Evolutionary conservation across 805 yeast species (phyloP), one percentile per base, ranked within the genome.

Genomic region (Ogataea polymorpha): DNA sequence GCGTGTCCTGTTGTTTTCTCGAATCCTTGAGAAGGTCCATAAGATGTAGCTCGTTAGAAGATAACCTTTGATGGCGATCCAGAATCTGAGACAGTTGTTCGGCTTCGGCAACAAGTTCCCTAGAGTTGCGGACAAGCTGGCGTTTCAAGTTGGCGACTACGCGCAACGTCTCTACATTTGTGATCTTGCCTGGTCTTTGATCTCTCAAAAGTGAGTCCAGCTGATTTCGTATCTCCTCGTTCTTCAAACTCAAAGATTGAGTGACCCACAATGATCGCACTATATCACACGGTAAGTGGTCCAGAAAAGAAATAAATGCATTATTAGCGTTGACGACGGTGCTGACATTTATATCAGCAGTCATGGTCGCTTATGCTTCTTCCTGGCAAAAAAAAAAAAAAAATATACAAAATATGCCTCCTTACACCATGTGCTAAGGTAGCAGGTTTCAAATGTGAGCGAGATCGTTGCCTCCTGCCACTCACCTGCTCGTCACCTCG

Each of bases 231-330:
- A 51, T 20, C 11, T 45, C 42, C 5, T 53, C 56, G 18, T 48
- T 54, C 29, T 51, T 46, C 21, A 65, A 35, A 21, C 57, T 51
- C 29, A 66, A 45, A 13, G 58, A 55, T 42, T 66, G 70, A 5
- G 62, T 55, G 8, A 66, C 26, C 70, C 70, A 66, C 33, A 66
- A 40, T 3, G 65, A 61, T 30, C 68, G 44, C 15, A 62, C 65
- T 7, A 66, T 46, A 38, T 66, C 70, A 44, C 70, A 66, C 1
- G 70, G 70, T 12, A 66, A 39, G 42, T 66, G 70, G 41, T 66
- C 70, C 38, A 66, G 48, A 9, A 63, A 60, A 6, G 66, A 63
- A 10, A 64, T 61, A 39, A 64, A 62, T 14, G 64, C 64, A 42
- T 62, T 62, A 28, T 56, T 56, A 1, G 62, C 62, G 23, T 55